Evolutionary conservation across 2,329 filamentous ascomycete species (phyloP), one percentile per base, ranked within the genome.

Genomic region (Chrysoporthe cubensis): DNA sequence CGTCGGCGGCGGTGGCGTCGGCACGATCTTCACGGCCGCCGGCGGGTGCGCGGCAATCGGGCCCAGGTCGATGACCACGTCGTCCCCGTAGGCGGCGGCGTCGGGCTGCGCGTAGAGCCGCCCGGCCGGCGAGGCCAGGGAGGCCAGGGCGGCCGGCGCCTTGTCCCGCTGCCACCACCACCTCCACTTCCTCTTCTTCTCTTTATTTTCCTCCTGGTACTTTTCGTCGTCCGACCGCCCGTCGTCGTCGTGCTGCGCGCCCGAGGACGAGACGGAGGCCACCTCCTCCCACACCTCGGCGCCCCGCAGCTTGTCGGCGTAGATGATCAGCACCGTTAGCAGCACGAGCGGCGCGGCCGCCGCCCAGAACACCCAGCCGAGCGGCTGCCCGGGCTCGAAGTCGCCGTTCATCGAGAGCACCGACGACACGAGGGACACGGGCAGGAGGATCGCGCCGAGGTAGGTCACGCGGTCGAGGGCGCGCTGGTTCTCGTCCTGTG

Each of bases 311-410:
- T 80, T 80, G 69, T 85, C 83, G 9, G 82, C 79, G 71, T 85
- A 83, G 65, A 85, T 84, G 65, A 85, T 71, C 3, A 80, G 69
- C 1, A 85, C 64, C 0, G 80, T 79, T 1, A 81, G 9, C 16
- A 80, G 66, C 2, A 78, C 76, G 1, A 81, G 76, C 3, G 82
- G 77, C 0, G 80, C 72, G 2, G 80, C 77, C 3, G 78, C 76
- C 1, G 79, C 78, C 84, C 84, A 85, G 68, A 84, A 85, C 0
- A 85, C 78, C 78, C 78, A 85, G 73, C 85, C 85, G 21, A 74
- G 73, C 18, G 70, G 43, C 0, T 77, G 77, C n/a, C 75, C 77
- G 0, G 84, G 83, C 0, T 78, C 79, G 70, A 80, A 85, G 0
- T 78, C 73, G 8, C 80, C 81, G 40, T 80, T 78, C 75, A 85